These are phyloP conservation scores for Carex littledalei DNA, from an alignment of 176 grass and related monocot genomes.

Conservation along the genomic window DNA sequence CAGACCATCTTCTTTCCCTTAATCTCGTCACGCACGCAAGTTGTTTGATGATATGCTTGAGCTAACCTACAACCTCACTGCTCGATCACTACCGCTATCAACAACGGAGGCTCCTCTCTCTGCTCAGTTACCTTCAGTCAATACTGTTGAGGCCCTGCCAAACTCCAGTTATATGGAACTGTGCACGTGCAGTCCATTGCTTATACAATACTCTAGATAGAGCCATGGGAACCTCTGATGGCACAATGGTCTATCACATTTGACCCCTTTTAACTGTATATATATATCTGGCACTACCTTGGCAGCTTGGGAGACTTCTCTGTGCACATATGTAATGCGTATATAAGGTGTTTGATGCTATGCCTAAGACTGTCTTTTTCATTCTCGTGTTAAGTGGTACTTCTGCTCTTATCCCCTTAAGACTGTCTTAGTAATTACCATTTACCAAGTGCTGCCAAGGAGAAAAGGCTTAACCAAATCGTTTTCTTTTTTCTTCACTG, in stretches of 20 bases:
- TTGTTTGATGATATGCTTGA: neutral
- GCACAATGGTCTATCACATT: too few relatives aligned
- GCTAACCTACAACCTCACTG: neutral
- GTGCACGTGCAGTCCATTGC: neutral
- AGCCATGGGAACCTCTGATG: too few relatives aligned
- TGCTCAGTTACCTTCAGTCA: too few relatives aligned
- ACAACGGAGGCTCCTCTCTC: too few relatives aligned
- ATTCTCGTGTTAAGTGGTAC: neutral
- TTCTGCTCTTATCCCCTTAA: neutral
- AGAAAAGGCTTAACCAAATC: too few relatives aligned
- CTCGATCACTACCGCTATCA: too few relatives aligned
- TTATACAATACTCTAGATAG: neutral
- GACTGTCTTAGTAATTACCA: neutral
- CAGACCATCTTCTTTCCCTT: neutral
- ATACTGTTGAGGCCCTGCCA: too few relatives aligned
- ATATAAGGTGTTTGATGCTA: neutral
- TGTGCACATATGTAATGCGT: neutral
- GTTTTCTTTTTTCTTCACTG: too few relatives aligned
- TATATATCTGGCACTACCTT: neutral
- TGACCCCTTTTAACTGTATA: too few relatives aligned
- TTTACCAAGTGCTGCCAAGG: too few relatives aligned
- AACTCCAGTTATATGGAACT: too few relatives aligned
- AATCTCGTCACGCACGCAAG: neutral
- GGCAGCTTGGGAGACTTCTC: neutral
- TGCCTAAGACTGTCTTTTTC: neutral